These are phyloP conservation scores for Colletotrichum cuscutae DNA, from an alignment of 2,329 filamentous ascomycete species.

Conservation along the genomic window DNA sequence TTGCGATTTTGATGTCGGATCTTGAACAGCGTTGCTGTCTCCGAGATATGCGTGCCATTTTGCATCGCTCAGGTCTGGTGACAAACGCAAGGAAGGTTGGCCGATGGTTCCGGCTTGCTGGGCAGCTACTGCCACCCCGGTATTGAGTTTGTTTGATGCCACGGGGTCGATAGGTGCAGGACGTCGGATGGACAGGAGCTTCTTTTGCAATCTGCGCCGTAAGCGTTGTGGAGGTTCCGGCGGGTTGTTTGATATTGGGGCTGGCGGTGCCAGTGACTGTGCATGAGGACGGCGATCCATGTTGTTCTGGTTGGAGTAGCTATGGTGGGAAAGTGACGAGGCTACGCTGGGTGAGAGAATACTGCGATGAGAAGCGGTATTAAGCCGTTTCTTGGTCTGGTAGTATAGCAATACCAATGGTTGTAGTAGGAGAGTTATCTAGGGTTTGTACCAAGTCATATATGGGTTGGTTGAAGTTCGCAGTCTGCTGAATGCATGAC, in stretches of 20 bases:
- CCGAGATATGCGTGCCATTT: slow-evolving; percentile 47
- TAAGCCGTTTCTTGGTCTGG: background rate
- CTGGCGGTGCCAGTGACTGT: slow-evolving; percentile 37
- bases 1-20: background rate
- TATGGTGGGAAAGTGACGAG: background rate
- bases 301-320: slow-evolving; percentile 11
- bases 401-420: background rate
- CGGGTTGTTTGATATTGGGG: slow-evolving; percentile 30
- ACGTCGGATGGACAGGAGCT: slow-evolving; percentile 39
- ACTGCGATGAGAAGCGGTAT: background rate
- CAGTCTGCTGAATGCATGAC: background rate
- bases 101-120: slow-evolving; percentile 30
- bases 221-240: slow-evolving; percentile 33
- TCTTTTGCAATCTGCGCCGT: slow-evolving; percentile 44
- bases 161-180: slow-evolving; percentile 41
- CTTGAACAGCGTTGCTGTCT: slow-evolving; percentile 35
- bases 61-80: slow-evolving; percentile 46
- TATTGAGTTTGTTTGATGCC: slow-evolving; percentile 32
- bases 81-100: slow-evolving; percentile 36
- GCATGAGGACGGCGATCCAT: slow-evolving; percentile 38
- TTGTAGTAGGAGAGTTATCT: too few relatives aligned
- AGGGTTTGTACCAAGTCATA: background rate
- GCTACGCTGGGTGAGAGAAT: background rate
- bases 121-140: slow-evolving; percentile 27
- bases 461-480: slow-evolving; percentile 1